Evolutionary conservation across 371 early-diverging fungal genomes (phyloP).

Genomic region (Circinella umbellata): DNA sequence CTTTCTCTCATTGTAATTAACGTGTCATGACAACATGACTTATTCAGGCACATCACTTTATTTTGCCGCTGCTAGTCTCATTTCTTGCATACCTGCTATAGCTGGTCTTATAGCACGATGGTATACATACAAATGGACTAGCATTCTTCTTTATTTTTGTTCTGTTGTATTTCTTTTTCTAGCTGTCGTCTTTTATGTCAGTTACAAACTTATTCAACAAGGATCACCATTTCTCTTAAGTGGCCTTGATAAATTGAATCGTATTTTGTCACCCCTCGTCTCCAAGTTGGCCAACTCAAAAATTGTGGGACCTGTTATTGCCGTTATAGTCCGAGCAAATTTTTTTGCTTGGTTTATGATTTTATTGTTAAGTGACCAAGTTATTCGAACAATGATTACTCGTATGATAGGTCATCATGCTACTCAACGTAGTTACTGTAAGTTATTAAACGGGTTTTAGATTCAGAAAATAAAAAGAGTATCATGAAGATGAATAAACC

Average conservation of each 20-base stretch:
- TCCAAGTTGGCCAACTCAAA: conserved; percentile 26
- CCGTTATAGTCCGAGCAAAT: conserved; percentile 30
- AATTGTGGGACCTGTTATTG: conserved; percentile 37
- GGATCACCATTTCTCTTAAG: conserved; percentile 36
- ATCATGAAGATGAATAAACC: not conserved
- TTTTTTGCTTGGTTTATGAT: conserved; percentile 48
- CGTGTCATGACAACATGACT: conserved; percentile 7
- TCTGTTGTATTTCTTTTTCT: conserved; percentile 32
- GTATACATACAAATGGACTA: conserved; percentile 6
- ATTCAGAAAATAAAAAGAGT: too few relatives aligned
- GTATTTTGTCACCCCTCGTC: conserved; percentile 33
- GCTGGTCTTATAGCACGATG: conserved; percentile 17
- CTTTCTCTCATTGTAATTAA: conserved; percentile 8
- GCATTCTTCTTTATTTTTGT: conserved; percentile 24
- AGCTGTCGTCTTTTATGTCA: conserved; percentile 31
- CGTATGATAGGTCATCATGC: conserved; percentile 42
- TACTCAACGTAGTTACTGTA: conserved; percentile 39
- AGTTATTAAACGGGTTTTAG: conserved; percentile 6
- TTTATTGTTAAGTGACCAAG: conserved; percentile 42
- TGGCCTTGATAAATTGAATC: conserved; percentile 27
- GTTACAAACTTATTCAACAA: conserved; percentile 41
- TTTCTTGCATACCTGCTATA: conserved; percentile 17
- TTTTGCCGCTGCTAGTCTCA: conserved; percentile 6
- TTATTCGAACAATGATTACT: conserved; percentile 36
- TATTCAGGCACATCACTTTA: conserved; percentile 7